Evolutionary conservation across 2,329 filamentous ascomycete species (phyloP).

Genomic region (Ceratocystiopsis sp.): DNA sequence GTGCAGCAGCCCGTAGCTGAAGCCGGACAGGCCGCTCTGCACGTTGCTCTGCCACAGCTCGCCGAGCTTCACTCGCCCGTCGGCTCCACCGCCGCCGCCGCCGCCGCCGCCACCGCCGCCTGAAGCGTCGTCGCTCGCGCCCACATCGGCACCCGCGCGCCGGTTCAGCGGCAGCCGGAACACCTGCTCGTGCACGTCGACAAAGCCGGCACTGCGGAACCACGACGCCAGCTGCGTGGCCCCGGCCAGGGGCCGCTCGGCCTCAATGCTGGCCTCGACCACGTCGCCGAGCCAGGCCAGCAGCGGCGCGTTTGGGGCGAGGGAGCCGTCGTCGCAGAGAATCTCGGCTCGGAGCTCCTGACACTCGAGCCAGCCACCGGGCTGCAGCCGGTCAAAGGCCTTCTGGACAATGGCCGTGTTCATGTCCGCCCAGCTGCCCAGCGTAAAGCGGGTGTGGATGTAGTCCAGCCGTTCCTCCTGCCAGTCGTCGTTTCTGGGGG

Average conservation of each 20-base stretch:
- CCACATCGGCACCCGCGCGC: slow-evolving; percentile 15
- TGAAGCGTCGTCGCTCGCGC: slow-evolving; percentile 8
- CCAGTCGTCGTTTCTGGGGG: slow-evolving; percentile 27
- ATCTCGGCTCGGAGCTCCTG: slow-evolving; percentile 25
- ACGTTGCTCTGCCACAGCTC: slow-evolving; percentile 15
- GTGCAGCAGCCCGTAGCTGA: slow-evolving; percentile 14
- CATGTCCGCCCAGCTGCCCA: slow-evolving; percentile 32
- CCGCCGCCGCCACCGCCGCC: no score
- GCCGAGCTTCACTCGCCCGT: slow-evolving; percentile 12
- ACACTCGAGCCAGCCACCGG: slow-evolving; percentile 38
- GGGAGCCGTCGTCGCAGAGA: slow-evolving; percentile 13
- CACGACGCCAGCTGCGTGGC: slow-evolving; percentile 11
- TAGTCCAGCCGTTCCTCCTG: slow-evolving; percentile 36
- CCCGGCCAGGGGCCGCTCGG: slow-evolving; percentile 9
- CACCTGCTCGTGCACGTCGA: slow-evolving; percentile 14
- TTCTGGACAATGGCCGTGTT: slow-evolving; percentile 31
- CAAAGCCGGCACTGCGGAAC: slow-evolving; percentile 15
- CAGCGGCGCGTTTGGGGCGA: slow-evolving; percentile 8
- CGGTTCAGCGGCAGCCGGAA: slow-evolving; percentile 18
- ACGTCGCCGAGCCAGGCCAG: slow-evolving; percentile 12
- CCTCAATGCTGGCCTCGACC: slow-evolving; percentile 4
- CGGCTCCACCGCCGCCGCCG: no score
- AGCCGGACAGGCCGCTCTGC: slow-evolving; percentile 15
- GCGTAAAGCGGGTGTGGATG: slow-evolving; percentile 32
- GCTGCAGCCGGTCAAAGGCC: slow-evolving; percentile 29